Base-by-base conservation (phyloP, 345 rosid genomes). In the Capsella bursapastoris region DNA sequence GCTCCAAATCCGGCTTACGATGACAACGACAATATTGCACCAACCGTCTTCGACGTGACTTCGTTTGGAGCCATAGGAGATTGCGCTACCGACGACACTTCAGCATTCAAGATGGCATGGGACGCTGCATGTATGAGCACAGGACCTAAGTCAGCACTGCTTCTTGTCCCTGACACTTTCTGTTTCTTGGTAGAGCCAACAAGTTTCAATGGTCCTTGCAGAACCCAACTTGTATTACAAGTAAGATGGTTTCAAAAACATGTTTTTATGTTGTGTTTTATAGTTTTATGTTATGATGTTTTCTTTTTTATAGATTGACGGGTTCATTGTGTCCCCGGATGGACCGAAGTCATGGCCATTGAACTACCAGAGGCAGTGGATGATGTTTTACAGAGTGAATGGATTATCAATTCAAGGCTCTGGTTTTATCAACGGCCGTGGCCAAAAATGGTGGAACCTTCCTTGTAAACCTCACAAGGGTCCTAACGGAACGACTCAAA, bases 381-480 rank as follows among this genome's bases (percentile, higher is more conserved):
- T 94, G 15, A 90, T 91, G 45, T 88, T 94, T 78, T 89, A 91
- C 52, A 84, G 87, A 80, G 80, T 88, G 35, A 76, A 86, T 64
- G 82, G 85, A 40, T 73, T 93, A 87, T 80, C 90, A 25, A 78
- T 93, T 73, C 84, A 78, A 83, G 98, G 97, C 48, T 88, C 84
- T 8, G 94, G 97, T 64, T 66, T 78, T 11, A 81, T 91, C 66
- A 82, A 93, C 72, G 97, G 96, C 45, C 81, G 86, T 77, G 98
- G 98, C 63, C 78, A 87, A 29, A 88, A 93, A 81, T 93, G 97
- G 98, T 93, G 98, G 97, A 80, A 88, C 78, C 92, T 93, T 59
- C 94, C 98, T 52, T 93, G 97, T 78, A 89, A 93, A 78, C 98
- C 97, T 43, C 97, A 89, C 86, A 93, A 84, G 78, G 93, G 93